Evolutionary conservation across 2,329 filamentous ascomycete genomes (phyloP), one percentile per base, ranked within the genome.

Genomic region (Capronia americana): DNA sequence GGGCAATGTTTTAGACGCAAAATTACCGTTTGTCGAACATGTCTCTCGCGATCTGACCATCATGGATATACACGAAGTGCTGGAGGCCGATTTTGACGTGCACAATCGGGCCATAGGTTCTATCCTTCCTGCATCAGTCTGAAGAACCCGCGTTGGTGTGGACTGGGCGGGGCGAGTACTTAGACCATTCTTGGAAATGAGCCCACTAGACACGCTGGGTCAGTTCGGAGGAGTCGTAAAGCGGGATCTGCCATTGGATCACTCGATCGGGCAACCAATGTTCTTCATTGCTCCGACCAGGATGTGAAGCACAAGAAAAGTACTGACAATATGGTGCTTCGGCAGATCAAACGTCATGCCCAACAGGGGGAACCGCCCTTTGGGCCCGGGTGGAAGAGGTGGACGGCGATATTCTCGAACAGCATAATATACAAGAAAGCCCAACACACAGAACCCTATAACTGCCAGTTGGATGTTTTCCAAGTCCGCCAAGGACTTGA

Each of bases 261-360:
- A 48, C 44, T 48, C 23, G 6, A 23, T 23, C 17, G 23, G 23
- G 23, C 44, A 20, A 20, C 17, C 11, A 23, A 4, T 23, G 2
- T 23, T 48, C 44, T n/a, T 8, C 17, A 48, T 48, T 48, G 11
- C 23, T 11, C 32, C 32, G 44, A 23, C 23, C 44, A 20, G 23
- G 44, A 48, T 20, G 44, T 48, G 44, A 48, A 23, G 17, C 17
- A 48, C n/a, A n/a, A 10, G 34, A n/a, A 26, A n/a, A 24, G 7
- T 34, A 32, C 32, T 32, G 20, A 58, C 56, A 24, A 41, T 24
- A 58, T 58, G 56, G 17, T 20, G 38, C 57, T 61, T 61, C 41
- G 57, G 57, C n/a, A 61, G 7, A 24, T 61, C 59, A 61, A 61
- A 54, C 14, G 59, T 61, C 59, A 61, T 61, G 17, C 59, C 48